Evolutionary conservation across 352 stramenopile species (phyloP).

Genomic region (Pythium brassicae): DNA sequence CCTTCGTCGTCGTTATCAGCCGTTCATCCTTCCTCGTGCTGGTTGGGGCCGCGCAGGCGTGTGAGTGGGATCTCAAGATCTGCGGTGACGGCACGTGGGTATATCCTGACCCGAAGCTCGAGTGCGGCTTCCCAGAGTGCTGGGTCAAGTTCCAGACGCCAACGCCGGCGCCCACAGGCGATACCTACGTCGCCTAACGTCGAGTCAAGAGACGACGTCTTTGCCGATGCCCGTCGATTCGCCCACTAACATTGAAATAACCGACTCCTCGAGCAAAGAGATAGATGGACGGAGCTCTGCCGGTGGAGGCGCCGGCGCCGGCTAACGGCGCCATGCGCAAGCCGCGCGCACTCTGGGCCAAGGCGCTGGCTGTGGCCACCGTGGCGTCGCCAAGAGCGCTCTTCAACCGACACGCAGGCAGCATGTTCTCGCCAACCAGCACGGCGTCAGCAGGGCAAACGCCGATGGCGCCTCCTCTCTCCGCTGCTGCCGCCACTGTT

Average conservation of each 20-base stretch:
- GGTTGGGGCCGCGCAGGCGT: no score
- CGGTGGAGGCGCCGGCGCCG: background rate
- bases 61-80: constrained; percentile 57
- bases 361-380: constrained; percentile 4
- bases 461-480: no score
- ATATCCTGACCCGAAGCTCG: constrained; percentile 33
- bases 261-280: no score
- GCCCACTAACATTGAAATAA: no score
- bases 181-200: background rate
- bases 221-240: no score
- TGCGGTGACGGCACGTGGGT: constrained; percentile 67
- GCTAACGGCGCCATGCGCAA: background rate
- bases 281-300: background rate
- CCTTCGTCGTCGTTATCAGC: no score
- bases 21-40: no score
- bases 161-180: background rate
- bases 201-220: no score
- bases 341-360: constrained; percentile 4
- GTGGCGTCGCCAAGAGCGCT: constrained; percentile 4
- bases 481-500: background rate
- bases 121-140: constrained; percentile 52
- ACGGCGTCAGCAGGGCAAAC: no score
- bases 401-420: background rate
- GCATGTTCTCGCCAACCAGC: no score
- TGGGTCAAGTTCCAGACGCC: constrained; percentile 18